Conservation (phyloP, 2,329 filamentous ascomycete species). For the Arthrocladium fulminans region DNA sequence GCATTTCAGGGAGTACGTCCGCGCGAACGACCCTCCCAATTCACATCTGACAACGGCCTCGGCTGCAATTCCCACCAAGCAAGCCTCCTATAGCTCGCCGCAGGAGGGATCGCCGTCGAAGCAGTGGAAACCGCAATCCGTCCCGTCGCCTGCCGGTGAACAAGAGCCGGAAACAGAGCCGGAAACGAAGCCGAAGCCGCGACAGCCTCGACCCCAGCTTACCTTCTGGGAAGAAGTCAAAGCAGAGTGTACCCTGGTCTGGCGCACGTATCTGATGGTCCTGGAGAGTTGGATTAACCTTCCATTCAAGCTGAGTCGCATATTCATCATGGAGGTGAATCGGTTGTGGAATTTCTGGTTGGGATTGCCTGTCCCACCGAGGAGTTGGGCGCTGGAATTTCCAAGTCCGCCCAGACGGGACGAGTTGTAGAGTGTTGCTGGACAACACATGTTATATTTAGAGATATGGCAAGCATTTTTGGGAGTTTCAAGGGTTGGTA, state of each 20-base stretch:
- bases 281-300: slow-evolving; percentile 60
- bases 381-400: slow-evolving; percentile 46
- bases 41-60: slow-evolving; percentile 2
- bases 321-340: slow-evolving; percentile 45
- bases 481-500: too few relatives aligned
- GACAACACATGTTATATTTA: too few relatives aligned
- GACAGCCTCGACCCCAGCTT: slow-evolving; percentile 24
- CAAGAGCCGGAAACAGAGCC: slow-evolving; percentile 18
- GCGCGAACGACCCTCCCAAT: background rate
- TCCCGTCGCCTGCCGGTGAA: slow-evolving; percentile 13
- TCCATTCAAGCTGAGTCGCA: slow-evolving; percentile 57
- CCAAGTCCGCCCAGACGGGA: slow-evolving; percentile 32
- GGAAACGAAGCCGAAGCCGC: background rate
- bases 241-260: slow-evolving; percentile 56
- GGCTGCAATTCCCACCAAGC: slow-evolving; percentile 5
- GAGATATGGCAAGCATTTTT: too few relatives aligned
- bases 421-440: slow-evolving; percentile 31
- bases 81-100: background rate
- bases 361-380: slow-evolving; percentile 50
- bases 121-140: slow-evolving; percentile 8
- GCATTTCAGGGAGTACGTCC: slow-evolving; percentile 48
- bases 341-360: slow-evolving; percentile 55
- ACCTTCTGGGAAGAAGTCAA: slow-evolving; percentile 51
- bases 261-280: slow-evolving; percentile 56
- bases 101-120: background rate